Evolutionary conservation across 352 stramenopile species (phyloP), one percentile per base, ranked within the genome.

Genomic region (Pythium phragmiticola): DNA sequence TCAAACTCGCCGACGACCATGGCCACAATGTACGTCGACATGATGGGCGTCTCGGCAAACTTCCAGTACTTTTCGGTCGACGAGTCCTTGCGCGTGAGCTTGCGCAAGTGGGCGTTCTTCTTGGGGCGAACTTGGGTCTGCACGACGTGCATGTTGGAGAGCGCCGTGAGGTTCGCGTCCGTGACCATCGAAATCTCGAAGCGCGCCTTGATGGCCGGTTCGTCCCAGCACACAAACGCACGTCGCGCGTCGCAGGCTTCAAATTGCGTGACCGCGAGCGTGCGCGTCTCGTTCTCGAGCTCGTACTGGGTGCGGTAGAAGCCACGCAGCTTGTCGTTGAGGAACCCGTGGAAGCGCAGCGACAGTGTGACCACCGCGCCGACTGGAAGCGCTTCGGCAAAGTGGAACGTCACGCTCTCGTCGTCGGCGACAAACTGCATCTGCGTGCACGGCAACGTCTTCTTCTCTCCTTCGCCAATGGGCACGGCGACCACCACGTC

Each of bases 221-320:
- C 97, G 68, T 99, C 97, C 87, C 96, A 98, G 78, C 97, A 99
- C 14, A 98, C 96, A 65, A 99, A 99, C 49, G 94, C 96, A n/a
- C 94, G 85, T 52, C 96, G 87, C 26, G 89, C 87, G 63, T 98
- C 86, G 56, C 90, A 89, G 19, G 87, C 85, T 68, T 86, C 76
- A 51, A 92, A 92, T 63, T 92, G 81, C 66, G 82, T 90, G 57
- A 93, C 95, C 0, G 95, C 96, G 65, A 99, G 97, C 69, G 97
- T 86, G 61, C 96, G 94, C 56, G 81, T 89, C 63, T 98, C 80
- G 12, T 90, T 84, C 26, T 98, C 76, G 49, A 95, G 78, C 36
- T 96, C 84, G 76, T 99, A 99, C 61, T 87, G 84, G 26, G 77
- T 94, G 45, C 95, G 85, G 78, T 99, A 99, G 69, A 99, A 99